These are phyloP conservation scores for Taphrina confusa DNA, from an alignment of 1,139 yeast species.

Conservation along the genomic window DNA sequence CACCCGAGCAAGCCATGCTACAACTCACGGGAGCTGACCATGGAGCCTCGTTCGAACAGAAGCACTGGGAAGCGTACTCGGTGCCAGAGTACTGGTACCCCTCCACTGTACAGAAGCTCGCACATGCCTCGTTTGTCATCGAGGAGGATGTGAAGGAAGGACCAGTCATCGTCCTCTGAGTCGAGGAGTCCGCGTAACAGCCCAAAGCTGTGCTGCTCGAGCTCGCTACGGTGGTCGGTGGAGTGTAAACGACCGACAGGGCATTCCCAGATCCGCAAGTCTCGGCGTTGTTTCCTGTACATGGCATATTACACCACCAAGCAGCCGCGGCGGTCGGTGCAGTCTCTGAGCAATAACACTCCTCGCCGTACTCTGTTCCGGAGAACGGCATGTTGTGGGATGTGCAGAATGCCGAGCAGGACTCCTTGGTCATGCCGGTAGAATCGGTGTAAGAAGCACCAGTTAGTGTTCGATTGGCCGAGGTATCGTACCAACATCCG, in stretches of 20 bases:
- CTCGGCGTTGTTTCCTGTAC: conserved; percentile 21
- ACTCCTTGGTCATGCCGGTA: conserved; percentile 17
- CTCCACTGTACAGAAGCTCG: conserved; percentile 26
- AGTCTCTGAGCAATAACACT: conserved; percentile 31
- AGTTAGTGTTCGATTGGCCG: conserved; percentile 21
- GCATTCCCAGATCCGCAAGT: conserved; percentile 32
- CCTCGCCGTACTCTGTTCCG: conserved; percentile 32
- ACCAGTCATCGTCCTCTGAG: conserved; percentile 18
- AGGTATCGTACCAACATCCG: conserved; percentile 30
- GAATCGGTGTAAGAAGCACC: conserved; percentile 15
- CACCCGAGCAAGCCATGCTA: conserved; percentile 25
- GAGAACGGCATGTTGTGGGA: conserved; percentile 24
- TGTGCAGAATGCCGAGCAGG: conserved; percentile 21
- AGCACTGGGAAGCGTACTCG: conserved; percentile 30
- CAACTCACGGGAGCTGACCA: conserved; percentile 25
- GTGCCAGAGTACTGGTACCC: conserved; percentile 27
- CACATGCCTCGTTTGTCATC: conserved; percentile 29
- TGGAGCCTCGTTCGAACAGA: conserved; percentile 13
- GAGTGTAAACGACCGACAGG: conserved; percentile 5
- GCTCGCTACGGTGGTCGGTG: not conserved
- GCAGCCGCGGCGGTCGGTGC: conserved; percentile 22
- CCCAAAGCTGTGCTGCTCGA: conserved; percentile 18
- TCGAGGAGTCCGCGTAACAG: conserved; percentile 24
- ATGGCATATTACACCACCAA: conserved; percentile 34
- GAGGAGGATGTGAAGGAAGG: conserved; percentile 12